Percentiles rank a stretch among this genome's conserved stretches.
phyloP scores from a whole-genome alignment of 2,329 filamentous ascomycete genomes.

The Sclerotinia minor region DNA sequence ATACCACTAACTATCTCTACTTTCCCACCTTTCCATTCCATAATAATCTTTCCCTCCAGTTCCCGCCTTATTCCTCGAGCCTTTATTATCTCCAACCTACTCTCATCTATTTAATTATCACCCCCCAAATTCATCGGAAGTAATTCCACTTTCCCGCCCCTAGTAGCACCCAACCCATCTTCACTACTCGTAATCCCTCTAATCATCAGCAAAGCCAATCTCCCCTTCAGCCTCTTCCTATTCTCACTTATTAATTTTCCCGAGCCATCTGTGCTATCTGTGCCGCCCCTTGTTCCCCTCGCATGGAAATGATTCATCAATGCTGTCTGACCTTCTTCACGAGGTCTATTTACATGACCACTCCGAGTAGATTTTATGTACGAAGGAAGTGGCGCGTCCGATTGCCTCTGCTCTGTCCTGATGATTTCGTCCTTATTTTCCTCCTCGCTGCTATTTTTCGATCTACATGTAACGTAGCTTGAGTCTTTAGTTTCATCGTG shows the following conservation, averaged over 20 bases:
- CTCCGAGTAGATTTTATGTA: neutral
- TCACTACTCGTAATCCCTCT: neutral
- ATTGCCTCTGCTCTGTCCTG: neutral
- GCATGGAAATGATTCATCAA: conserved; percentile 17
- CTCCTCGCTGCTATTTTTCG: neutral
- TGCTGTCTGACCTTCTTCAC: neutral
- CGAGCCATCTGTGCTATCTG: conserved; percentile 1
- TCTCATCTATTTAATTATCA: neutral
- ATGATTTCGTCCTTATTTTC: neutral
- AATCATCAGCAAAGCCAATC: conserved; percentile 18
- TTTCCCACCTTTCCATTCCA: neutral
- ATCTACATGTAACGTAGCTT: neutral
- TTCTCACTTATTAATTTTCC: neutral
- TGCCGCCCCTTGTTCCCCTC: neutral
- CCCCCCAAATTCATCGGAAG: conserved; percentile 18
- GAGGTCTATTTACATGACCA: neutral
- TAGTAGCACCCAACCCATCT: neutral
- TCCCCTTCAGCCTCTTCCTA: neutral
- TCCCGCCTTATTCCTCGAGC: neutral
- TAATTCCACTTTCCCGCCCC: neutral
- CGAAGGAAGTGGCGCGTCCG: neutral
- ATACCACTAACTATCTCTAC: no score
- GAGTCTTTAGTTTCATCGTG: neutral
- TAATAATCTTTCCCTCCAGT: neutral
- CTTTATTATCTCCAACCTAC: neutral